Evolutionary conservation across 2,329 filamentous ascomycete genomes (phyloP).

Genomic region (Verticillium longisporum): DNA sequence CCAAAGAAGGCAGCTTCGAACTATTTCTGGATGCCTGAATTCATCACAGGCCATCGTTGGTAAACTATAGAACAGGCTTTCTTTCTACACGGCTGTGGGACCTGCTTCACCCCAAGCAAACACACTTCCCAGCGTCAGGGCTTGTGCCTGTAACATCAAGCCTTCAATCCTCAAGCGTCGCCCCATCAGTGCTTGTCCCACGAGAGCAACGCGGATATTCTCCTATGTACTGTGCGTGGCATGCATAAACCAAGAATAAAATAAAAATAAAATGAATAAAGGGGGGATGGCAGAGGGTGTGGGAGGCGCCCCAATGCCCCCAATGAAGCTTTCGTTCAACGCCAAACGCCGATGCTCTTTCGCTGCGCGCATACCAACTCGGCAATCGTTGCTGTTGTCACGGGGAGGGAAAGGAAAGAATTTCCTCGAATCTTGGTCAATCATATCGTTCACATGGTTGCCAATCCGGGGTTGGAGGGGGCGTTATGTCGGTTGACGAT

Average conservation of each 20-base stretch:
- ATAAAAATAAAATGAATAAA: background rate
- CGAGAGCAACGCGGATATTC: background rate
- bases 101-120: background rate
- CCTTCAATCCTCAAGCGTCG: background rate
- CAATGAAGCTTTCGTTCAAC: background rate
- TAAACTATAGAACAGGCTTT: background rate
- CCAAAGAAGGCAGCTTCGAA: background rate
- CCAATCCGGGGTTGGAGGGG: background rate
- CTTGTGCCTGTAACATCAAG: background rate
- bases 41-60: background rate
- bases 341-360: constrained; percentile 12
- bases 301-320: background rate
- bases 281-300: background rate
- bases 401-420: background rate
- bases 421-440: background rate
- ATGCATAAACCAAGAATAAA: background rate
- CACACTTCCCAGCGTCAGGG: background rate
- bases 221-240: constrained; percentile 1
- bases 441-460: background rate
- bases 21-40: background rate
- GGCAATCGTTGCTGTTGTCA: background rate
- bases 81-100: background rate
- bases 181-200: background rate
- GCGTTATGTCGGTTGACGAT: constrained; percentile 6
- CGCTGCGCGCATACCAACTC: background rate